Base-by-base conservation (phyloP, 23 red algal species). In the Pyropia yezoensis region DNA sequence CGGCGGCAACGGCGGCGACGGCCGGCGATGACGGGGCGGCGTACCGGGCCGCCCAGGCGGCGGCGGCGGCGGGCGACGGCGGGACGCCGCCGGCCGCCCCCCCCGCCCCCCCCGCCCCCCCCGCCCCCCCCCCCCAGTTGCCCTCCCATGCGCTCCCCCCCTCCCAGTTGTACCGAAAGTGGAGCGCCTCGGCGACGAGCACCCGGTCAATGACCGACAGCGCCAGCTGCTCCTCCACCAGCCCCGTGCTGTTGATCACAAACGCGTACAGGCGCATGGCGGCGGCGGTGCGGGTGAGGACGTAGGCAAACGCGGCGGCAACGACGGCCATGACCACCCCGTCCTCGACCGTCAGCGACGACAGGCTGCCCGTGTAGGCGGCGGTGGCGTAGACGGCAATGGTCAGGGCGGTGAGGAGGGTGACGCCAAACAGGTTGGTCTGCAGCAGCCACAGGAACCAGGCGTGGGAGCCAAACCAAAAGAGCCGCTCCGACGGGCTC, bases 391-490 rank as follows among this genome's bases (percentile, higher is more conserved):
- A 27, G 23, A 63, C 56, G 16, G 71, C 82, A 22, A 67, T 55
- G 20, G 82, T 57, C 1, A 72, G 70, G 18, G 82, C 70, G 64
- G 76, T 19, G 32, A 87, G 71, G 26, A 87, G 71, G 12, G 82
- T 87, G 9, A 72, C 67, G 22, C 75, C 75, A 66, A 87, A 87
- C 29, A 87, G 29, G 7, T 54, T 63, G 57, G 76, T 76, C 55
- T 87, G 71, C n/a, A 87, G 63, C 25, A 71, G 75, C 70, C 71
- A 87, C 62, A 87, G 26, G 63, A 69, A 87, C 34, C 75, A 87
- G 47, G 52, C 62, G 72, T 87, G 82, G 7, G 82, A 87, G 19
- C 82, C 82, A 30, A 76, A 76, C 82, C 82, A 87, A 50, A 87
- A 87, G 34, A 87, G 82, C 27, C 76, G 75, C 33, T 87, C 82